phyloP scores from a whole-genome alignment of 768 basidiomycete species.

The Naematelia encephala region DNA sequence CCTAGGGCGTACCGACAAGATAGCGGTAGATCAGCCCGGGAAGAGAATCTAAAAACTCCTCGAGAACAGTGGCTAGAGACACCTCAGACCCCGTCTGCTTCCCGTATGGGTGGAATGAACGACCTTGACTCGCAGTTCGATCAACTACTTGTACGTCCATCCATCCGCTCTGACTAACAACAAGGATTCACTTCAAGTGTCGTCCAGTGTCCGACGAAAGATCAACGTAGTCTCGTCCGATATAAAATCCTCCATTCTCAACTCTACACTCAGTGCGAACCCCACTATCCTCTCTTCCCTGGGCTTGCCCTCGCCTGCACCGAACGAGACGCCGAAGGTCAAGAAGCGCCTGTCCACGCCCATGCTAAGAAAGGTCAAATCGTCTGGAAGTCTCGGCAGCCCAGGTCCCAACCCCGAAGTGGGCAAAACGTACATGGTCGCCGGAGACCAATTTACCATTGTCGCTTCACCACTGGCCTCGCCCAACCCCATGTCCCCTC shows the following conservation, averaged over 20 bases:
- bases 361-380: conserved; percentile 38
- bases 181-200: conserved; percentile 48
- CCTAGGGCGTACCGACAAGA: conserved; percentile 14
- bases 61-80: conserved; percentile 21
- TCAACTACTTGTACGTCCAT: conserved; percentile 27
- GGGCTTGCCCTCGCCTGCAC: conserved; percentile 32
- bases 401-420: conserved; percentile 30
- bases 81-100: conserved; percentile 4
- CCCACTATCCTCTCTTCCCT: conserved; percentile 37
- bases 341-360: conserved; percentile 38
- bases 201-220: conserved; percentile 40
- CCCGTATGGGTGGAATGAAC: conserved; percentile 1
- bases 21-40: conserved; percentile 27
- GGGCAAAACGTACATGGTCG: conserved; percentile 38
- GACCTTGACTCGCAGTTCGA: conserved; percentile 35
- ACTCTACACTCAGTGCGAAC: conserved; percentile 28
- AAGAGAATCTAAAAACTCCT: conserved; percentile 13
- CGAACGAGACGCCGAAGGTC: conserved; percentile 27
- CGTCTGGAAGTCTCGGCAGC: conserved; percentile 25
- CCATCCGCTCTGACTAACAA: not conserved
- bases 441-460: conserved; percentile 38
- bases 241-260: conserved; percentile 38
- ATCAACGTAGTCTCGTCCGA: conserved; percentile 36
- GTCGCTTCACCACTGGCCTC: conserved; percentile 32
- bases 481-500: conserved; percentile 6